phyloP scores from a whole-genome alignment of 129 eudicot species.

The Apium graveolens region DNA sequence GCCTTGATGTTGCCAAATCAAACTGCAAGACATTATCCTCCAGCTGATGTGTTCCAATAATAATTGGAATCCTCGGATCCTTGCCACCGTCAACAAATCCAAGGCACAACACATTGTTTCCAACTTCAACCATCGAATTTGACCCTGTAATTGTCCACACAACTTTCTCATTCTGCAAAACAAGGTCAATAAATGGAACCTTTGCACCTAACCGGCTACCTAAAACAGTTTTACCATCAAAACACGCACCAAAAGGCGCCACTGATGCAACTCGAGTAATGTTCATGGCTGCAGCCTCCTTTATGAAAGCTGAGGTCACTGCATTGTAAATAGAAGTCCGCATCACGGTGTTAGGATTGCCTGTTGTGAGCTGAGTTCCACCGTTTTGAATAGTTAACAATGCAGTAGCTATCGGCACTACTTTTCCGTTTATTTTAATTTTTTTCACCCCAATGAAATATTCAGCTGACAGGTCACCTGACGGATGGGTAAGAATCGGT shows the following conservation, averaged over 20 bases:
- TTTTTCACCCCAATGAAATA: conserved; percentile 23
- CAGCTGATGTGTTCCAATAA: conserved; percentile 8
- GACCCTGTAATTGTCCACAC: conserved; percentile 17
- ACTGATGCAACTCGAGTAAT: conserved; percentile 19
- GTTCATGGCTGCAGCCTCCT: conserved; percentile 5
- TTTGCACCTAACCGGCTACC: background rate
- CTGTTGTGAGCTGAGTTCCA: conserved; percentile 38
- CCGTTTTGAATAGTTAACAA: conserved; percentile 33
- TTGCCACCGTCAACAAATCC: conserved; percentile 22
- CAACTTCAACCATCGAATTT: conserved; percentile 17
- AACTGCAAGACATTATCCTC: conserved; percentile 1
- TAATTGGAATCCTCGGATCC: conserved; percentile 10
- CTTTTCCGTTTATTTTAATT: conserved; percentile 15
- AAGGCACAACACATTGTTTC: conserved; percentile 12
- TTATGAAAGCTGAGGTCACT: conserved; percentile 14
- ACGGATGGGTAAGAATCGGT: conserved; percentile 20
- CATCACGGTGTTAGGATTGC: conserved; percentile 30
- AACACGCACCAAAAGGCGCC: conserved; percentile 21
- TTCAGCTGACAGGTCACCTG: background rate
- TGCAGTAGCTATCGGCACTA: conserved; percentile 18
- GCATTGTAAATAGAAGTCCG: conserved; percentile 28
- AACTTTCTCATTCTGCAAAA: conserved; percentile 18
- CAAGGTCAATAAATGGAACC: conserved; percentile 19
- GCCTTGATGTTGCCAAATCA: conserved; percentile 11
- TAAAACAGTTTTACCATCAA: background rate